Conservation (phyloP, 192 early-diverging fungal genomes). For the Jimgerdemannia lactiflua region DNA sequence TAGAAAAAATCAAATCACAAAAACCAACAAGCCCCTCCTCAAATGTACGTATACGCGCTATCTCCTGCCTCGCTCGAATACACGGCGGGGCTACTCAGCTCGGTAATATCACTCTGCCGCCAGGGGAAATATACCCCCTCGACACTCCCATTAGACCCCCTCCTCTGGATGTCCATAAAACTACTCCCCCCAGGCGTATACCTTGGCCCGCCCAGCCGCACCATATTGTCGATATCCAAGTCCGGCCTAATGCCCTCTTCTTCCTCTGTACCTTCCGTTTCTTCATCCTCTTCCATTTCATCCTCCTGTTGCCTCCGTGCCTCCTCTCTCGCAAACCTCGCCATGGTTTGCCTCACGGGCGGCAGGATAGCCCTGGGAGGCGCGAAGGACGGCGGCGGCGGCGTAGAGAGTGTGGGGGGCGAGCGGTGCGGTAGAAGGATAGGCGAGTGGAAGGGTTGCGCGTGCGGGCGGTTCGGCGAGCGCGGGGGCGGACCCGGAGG, state of each 20-base stretch:
- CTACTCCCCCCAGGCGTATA: slow-evolving; percentile 6
- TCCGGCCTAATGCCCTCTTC: neutral
- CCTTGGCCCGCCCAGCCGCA: neutral
- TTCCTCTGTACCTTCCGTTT: too few species aligned
- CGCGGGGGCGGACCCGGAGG: too few species aligned
- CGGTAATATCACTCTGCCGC: neutral
- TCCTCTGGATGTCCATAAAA: neutral
- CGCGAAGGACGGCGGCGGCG: neutral
- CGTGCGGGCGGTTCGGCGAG: slow-evolving; percentile 17
- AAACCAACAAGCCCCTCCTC: neutral
- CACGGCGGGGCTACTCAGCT: neutral
- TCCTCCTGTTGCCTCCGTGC: too few species aligned
- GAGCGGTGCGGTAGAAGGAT: neutral
- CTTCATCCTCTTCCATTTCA: too few species aligned
- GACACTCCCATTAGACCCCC: slow-evolving; percentile 6
- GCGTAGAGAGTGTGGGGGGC: neutral
- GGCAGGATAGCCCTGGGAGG: neutral
- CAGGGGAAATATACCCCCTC: slow-evolving; percentile 14
- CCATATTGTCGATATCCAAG: neutral
- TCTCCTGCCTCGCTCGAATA: neutral
- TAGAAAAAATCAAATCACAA: too few species aligned
- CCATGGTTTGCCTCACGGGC: neutral
- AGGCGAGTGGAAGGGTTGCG: slow-evolving; percentile 28
- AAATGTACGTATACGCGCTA: neutral
- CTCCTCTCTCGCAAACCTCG: too few species aligned